Conservation (phyloP, 164 flowering plant genomes). For the Piper betle region DNA sequence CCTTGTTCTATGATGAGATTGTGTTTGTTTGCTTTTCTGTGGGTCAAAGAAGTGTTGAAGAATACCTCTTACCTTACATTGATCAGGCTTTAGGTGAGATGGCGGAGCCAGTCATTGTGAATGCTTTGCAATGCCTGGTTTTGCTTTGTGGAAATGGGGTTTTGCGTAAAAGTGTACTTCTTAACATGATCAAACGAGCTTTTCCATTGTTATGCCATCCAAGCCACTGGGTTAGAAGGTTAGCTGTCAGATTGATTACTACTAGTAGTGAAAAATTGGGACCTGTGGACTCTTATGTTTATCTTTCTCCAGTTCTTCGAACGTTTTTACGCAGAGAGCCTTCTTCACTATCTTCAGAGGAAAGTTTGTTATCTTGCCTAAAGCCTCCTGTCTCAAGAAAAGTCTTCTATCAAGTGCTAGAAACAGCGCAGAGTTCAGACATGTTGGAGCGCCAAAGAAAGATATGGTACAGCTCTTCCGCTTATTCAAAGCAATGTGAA, state of each 20-base stretch:
- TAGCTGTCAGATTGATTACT: conserved; percentile 66
- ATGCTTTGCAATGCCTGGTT: conserved; percentile 85
- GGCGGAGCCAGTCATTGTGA: conserved; percentile 81
- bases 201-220: conserved; percentile 81
- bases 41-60: conserved; percentile 95
- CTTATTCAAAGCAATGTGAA: conserved; percentile 44
- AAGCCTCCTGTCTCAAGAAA: conserved; percentile 77
- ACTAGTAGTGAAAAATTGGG: conserved; percentile 81
- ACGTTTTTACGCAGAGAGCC: conserved; percentile 87
- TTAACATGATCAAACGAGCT: conserved; percentile 82
- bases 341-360: conserved; percentile 73
- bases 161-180: conserved; percentile 66
- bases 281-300: conserved; percentile 89
- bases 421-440: conserved; percentile 78
- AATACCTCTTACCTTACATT: conserved; percentile 92
- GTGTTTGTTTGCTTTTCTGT: conserved; percentile 91
- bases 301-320: conserved; percentile 68
- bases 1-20: conserved; percentile 76
- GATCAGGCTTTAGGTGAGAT: conserved; percentile 87
- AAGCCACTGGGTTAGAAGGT: conserved; percentile 89
- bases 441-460: conserved; percentile 96
- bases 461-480: conserved; percentile 79
- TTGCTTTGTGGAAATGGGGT: conserved; percentile 64
- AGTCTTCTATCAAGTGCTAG: conserved; percentile 54
- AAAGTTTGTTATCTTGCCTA: conserved; percentile 63